Conservation (phyloP, 306 rosid species). For the Vigna reflexopilosa region DNA sequence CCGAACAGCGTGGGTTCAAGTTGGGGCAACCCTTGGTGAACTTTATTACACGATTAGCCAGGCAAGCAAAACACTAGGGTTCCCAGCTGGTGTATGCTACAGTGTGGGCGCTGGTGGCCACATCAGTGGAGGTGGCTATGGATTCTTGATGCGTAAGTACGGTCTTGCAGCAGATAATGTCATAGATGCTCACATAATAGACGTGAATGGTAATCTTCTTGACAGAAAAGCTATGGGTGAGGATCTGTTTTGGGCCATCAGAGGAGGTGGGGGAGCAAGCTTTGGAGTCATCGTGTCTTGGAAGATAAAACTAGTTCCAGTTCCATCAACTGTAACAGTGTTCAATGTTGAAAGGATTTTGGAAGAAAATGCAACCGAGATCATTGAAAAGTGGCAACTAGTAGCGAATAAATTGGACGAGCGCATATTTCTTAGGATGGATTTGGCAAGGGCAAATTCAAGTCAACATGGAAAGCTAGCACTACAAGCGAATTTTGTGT, state of each 20-base stretch:
- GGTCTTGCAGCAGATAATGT: conserved; percentile 67
- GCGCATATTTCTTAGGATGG: background rate
- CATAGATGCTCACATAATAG: conserved; percentile 61
- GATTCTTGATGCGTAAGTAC: conserved; percentile 61
- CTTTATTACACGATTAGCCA: conserved; percentile 25
- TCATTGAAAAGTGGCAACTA: conserved; percentile 60
- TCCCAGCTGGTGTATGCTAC: conserved; percentile 66
- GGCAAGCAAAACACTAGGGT: conserved; percentile 30
- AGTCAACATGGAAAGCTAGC: background rate
- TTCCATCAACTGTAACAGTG: conserved; percentile 60
- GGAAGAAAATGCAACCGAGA: conserved; percentile 56
- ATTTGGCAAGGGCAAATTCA: background rate
- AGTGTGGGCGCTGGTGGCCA: conserved; percentile 70
- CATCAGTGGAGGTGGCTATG: conserved; percentile 74
- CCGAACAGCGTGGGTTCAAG: conserved; percentile 46
- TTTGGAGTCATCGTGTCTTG: conserved; percentile 67
- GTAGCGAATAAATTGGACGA: conserved; percentile 44
- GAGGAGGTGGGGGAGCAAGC: conserved; percentile 72
- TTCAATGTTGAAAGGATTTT: conserved; percentile 49
- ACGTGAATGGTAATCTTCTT: conserved; percentile 58
- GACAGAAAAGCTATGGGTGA: conserved; percentile 67
- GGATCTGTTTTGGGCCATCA: conserved; percentile 78
- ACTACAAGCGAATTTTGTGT: background rate
- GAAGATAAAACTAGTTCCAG: conserved; percentile 56
- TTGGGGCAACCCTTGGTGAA: conserved; percentile 47